Conservation (phyloP, 495 filamentous ascomycete genomes). For the Aeminium ludgeri region DNA sequence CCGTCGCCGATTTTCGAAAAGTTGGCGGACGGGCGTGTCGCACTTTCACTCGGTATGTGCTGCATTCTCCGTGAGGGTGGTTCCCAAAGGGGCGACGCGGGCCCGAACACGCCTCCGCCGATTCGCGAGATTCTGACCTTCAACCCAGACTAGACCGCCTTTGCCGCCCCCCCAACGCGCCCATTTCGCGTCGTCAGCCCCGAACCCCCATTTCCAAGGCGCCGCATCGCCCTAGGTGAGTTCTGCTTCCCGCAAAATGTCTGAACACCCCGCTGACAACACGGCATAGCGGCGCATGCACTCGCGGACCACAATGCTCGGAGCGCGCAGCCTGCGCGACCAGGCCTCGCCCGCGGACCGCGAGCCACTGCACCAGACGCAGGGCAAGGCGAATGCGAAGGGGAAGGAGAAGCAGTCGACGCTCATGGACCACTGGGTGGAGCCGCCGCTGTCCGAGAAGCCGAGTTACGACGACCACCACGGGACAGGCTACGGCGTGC, state of each 20-base stretch:
- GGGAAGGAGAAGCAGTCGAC: constrained; percentile 22
- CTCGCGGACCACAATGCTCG: neutral
- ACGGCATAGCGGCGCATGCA: constrained; percentile 10
- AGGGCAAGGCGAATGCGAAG: constrained; percentile 23
- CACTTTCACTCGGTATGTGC: no score
- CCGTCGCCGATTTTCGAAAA: no score
- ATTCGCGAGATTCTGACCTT: no score
- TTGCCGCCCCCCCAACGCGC: no score
- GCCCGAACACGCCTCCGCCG: no score
- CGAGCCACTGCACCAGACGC: neutral
- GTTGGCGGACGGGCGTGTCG: no score
- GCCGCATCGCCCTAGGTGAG: constrained; percentile 12
- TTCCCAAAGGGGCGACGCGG: no score
- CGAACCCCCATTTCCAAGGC: no score
- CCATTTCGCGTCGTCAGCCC: no score
- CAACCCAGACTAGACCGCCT: no score
- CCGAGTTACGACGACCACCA: constrained; percentile 53
- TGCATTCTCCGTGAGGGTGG: no score
- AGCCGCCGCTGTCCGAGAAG: constrained; percentile 47
- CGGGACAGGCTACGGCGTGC: constrained; percentile 43
- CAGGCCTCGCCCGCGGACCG: neutral
- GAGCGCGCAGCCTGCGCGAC: constrained; percentile 5
- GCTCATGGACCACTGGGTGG: constrained; percentile 38
- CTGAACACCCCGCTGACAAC: constrained; percentile 2
- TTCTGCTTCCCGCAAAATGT: neutral